Conservation (phyloP, 257 asterid genomes). For the Handroanthus guayacan region DNA sequence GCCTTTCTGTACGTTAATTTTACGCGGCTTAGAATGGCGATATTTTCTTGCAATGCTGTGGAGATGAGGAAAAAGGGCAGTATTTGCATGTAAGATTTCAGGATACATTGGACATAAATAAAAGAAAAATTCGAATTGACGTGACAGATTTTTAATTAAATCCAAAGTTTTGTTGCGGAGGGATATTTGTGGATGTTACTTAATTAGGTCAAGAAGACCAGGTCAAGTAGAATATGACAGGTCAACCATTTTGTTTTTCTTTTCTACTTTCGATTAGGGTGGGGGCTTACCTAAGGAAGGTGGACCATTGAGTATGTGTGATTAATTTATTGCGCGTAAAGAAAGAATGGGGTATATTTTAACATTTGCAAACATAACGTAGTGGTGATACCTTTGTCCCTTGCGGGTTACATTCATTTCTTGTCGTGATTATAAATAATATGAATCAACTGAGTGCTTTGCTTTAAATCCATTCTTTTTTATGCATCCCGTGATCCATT, state of each 20-base stretch:
- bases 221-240: conserved; percentile 55
- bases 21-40: neutral
- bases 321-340: neutral
- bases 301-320: neutral
- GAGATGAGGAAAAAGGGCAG: conserved; percentile 16
- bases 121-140: neutral
- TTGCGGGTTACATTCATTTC: neutral
- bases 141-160: conserved; percentile 1
- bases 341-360: neutral
- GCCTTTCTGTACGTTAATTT: neutral
- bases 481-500: too few species aligned
- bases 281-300: neutral
- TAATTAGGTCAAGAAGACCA: conserved; percentile 47
- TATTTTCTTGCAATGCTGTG: neutral
- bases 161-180: neutral
- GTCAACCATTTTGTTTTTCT: conserved; percentile 42
- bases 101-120: neutral
- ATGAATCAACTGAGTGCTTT: neutral
- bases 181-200: conserved; percentile 40
- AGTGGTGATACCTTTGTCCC: neutral
- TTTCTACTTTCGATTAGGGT: neutral
- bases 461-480: neutral
- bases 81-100: conserved; percentile 5
- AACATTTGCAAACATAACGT: neutral
- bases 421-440: neutral